Percentiles rank a stretch among this genome's conserved stretches.
Conservation (phyloP, 2,329 filamentous ascomycete genomes). For the Lasiodiplodia hormozganensis region DNA sequence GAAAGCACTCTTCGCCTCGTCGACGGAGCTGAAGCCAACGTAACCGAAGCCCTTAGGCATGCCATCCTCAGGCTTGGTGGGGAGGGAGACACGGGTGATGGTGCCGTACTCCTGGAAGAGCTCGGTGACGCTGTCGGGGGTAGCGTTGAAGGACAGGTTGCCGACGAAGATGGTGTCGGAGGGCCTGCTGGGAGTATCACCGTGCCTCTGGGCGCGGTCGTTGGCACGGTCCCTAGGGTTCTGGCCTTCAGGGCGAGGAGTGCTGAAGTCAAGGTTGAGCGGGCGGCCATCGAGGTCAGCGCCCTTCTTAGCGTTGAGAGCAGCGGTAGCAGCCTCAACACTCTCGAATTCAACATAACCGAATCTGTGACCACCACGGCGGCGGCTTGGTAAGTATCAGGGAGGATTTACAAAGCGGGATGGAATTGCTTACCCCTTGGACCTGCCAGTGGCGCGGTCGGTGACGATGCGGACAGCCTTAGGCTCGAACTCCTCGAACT, state of each 20-base stretch:
- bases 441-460: conserved; percentile 79
- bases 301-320: conserved; percentile 76
- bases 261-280: conserved; percentile 81
- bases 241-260: conserved; percentile 61
- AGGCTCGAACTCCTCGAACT: conserved; percentile 81
- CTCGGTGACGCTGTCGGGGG: conserved; percentile 75
- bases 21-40: conserved; percentile 79
- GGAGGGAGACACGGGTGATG: conserved; percentile 82
- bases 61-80: conserved; percentile 85
- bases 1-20: conserved; percentile 81
- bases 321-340: conserved; percentile 71
- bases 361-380: conserved; percentile 59
- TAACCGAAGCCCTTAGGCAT: conserved; percentile 93
- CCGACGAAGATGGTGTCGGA: conserved; percentile 90
- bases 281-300: conserved; percentile 75
- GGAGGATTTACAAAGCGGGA: conserved; percentile 35
- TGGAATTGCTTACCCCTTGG: conserved; percentile 69
- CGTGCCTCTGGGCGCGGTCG: conserved; percentile 71
- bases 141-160: conserved; percentile 85
- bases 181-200: conserved; percentile 79
- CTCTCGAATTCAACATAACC: conserved; percentile 89
- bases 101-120: conserved; percentile 75
- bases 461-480: conserved; percentile 80
- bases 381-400: conserved; percentile 30
- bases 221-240: conserved; percentile 52